Evolutionary conservation across 441 rosid species (phyloP), one percentile per base, ranked within the genome.

Genomic region (Eruca vesicaria): DNA sequence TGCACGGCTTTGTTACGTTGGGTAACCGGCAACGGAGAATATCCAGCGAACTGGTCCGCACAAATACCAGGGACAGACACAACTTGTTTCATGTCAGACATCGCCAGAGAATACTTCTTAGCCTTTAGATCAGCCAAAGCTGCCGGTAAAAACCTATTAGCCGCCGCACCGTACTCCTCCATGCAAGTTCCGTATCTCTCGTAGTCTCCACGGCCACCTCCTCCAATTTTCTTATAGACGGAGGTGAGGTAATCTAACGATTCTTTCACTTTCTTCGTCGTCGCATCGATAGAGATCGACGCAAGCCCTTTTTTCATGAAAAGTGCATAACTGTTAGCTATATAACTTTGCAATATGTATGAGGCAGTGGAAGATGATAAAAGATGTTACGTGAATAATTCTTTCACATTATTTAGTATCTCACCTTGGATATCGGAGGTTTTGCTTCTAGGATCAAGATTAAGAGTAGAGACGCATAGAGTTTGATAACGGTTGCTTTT

Each of bases 401-500:
- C n/a, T n/a, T n/a, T n/a, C 50, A n/a, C 50, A 43, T 43, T 18
- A 43, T 43, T 45, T 23, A 1, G 1, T 1, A 12, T 35, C 9
- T 64, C 2, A 77, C 81, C 74, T 72, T 61, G 55, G 32, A 55
- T 19, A 72, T 78, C 10, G 6, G 78, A 55, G 28, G 53, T n/a
- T 41, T 61, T 64, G 68, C 77, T 72, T 61, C 73, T 53, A 11
- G 78, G 74, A 41, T 72, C 70, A 21, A 21, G 53, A 53, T 11
- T 72, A 41, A 78, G 81, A 21, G 71, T 67, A 18, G 74, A 67
- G 41, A 55, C 3, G 61, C 81, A 78, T 16, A 78, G 66, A 8
- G 28, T 9, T 67, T 62, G 66, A 2, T 72, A 72, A 68, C 26
- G 70, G 66, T 61, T 78, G 15, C 1, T 62, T 67, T 62, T 55